phyloP scores from a whole-genome alignment of 2,329 filamentous ascomycete genomes.

The Escovopsis sp. region DNA sequence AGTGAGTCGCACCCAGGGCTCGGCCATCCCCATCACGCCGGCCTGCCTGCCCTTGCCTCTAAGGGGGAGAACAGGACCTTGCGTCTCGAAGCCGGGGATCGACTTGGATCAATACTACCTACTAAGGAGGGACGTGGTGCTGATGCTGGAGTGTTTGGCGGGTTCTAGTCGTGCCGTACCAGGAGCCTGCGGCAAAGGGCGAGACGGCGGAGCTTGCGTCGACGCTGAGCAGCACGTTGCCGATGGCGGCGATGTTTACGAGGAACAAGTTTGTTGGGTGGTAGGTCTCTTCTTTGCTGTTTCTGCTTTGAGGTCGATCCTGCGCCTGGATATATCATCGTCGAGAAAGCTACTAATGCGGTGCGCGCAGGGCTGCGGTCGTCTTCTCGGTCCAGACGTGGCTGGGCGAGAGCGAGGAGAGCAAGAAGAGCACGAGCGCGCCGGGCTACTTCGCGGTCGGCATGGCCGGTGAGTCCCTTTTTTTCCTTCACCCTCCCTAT shows the following conservation, averaged over 20 bases:
- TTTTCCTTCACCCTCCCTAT: not conserved
- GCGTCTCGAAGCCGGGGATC: too few relatives aligned
- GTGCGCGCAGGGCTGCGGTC: constrained; percentile 48
- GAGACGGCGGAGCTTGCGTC: constrained; percentile 56
- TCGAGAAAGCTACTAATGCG: too few relatives aligned
- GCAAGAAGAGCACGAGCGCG: constrained; percentile 48
- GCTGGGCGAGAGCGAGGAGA: constrained; percentile 59
- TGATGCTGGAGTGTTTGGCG: too few relatives aligned
- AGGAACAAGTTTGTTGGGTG: constrained; percentile 69
- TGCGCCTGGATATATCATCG: too few relatives aligned
- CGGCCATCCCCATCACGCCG: too few relatives aligned
- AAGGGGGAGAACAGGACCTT: too few relatives aligned
- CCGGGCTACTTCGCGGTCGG: constrained; percentile 58
- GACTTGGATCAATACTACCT: too few relatives aligned
- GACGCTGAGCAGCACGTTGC: constrained; percentile 62
- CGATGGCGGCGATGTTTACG: constrained; percentile 93
- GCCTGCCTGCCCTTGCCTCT: too few relatives aligned
- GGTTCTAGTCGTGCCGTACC: constrained; percentile 67
- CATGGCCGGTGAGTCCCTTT: constrained; percentile 55
- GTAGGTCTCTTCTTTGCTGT: constrained; percentile 21
- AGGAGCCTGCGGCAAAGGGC: constrained; percentile 54
- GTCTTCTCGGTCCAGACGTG: constrained; percentile 63
- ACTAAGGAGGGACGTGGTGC: too few relatives aligned
- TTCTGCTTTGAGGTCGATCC: too few relatives aligned
- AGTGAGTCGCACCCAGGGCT: constrained; percentile 16